Evolutionary conservation across 73 alveolate species (phyloP), one percentile per base, ranked within the genome.

Genomic region (Durusdinium trenchii): DNA sequence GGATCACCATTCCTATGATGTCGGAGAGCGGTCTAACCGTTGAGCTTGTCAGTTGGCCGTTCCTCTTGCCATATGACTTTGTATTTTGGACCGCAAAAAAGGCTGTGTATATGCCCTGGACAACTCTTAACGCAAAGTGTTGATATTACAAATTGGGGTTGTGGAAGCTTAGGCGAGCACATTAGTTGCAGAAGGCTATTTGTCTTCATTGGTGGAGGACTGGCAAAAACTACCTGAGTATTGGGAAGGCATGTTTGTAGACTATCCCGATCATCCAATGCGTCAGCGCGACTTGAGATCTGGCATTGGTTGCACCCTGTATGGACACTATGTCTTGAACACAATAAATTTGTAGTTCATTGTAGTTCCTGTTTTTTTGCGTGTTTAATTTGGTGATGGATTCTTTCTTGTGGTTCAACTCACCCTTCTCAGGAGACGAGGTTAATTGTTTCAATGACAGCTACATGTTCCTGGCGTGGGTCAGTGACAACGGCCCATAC

Each of bases 381-480:
- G n/a, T 16, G 0, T 20, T 16, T 46, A 16, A 6, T 43, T 45
- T 43, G 62, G 12, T 1, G 61, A 45, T 45, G 23, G 0, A 43
- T 16, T 1, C 45, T 0, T 30, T 81, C n/a, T 46, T 78, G 0
- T 26, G 7, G 7, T 32, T 48, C 12, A 23, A 6, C 51, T 6
- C 35, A 7, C 7, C n/a, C n/a, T 14, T 18, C 9, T 6, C 18
- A 86, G 95, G 95, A 6, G 95, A 86, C 20, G 95, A 86, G 57
- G 40, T 60, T 12, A 67, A 54, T 45, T 86, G 43, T 18, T 26
- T 54, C 3, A 46, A 46, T 38, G 71, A 57, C 42, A 38, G 60
- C 14, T 86, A 81, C 81, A 86, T 86, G 95, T 86, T 40, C 40
- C 42, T 86, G 1, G 43, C 57, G 14, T 86, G 95, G 95, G 38